These are phyloP conservation scores for Seiridium unicorne DNA, from an alignment of 2,329 filamentous ascomycete genomes.

Conservation along the genomic window DNA sequence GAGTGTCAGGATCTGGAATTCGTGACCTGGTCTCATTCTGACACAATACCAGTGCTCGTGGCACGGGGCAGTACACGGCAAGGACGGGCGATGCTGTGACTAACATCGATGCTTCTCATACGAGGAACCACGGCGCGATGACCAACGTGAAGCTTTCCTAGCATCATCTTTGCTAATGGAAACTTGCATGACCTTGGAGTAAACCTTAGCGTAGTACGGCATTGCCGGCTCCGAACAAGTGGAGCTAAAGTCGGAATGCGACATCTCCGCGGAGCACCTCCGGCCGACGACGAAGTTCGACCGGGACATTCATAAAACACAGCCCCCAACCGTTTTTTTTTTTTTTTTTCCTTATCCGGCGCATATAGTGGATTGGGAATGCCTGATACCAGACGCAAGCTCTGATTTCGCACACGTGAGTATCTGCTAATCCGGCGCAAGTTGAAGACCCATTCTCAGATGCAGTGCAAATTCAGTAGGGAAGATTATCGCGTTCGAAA, in stretches of 20 bases:
- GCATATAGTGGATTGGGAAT: no score
- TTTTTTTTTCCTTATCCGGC: not conserved
- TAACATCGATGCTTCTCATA: not conserved
- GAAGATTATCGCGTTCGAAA: no score
- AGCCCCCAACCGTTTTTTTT: not conserved
- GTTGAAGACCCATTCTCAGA: no score
- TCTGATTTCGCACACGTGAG: no score
- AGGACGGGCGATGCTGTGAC: not conserved
- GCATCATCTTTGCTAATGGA: slow-evolving; percentile 6
- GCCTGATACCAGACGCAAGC: no score
- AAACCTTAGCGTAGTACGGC: not conserved
- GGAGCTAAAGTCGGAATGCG: not conserved
- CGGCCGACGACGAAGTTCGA: not conserved
- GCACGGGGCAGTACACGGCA: not conserved
- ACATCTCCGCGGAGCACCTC: not conserved
- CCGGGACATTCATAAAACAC: not conserved
- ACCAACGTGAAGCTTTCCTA: not conserved
- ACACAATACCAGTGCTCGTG: not conserved
- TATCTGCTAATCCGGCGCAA: no score
- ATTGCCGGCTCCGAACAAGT: slow-evolving; percentile 1
- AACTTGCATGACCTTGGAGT: not conserved
- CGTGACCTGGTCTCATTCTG: not conserved
- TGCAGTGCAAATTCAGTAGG: no score
- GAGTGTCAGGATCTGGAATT: not conserved
- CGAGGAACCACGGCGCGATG: not conserved